phyloP scores from a whole-genome alignment of 2,329 filamentous ascomycete genomes.

The Curvularia verruculosa region DNA sequence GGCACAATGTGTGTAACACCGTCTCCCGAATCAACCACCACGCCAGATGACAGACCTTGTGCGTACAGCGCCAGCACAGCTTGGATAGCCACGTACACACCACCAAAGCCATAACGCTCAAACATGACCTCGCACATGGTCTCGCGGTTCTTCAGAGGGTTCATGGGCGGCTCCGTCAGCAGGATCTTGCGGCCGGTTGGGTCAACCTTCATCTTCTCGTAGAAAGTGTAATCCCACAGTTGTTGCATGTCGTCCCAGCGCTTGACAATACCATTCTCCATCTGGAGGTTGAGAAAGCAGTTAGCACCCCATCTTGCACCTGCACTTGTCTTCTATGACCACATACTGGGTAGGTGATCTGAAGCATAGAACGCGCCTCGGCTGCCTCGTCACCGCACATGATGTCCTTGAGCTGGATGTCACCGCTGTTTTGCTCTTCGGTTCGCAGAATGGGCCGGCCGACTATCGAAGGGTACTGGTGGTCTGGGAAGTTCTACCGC shows the following conservation, averaged over 20 bases:
- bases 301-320: slow-evolving; percentile 33
- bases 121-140: slow-evolving; percentile 99
- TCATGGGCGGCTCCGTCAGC: slow-evolving; percentile 96
- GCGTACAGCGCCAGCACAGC: slow-evolving; percentile 95
- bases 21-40: slow-evolving; percentile 98
- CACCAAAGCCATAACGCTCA: slow-evolving; percentile 93
- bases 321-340: slow-evolving; percentile 10
- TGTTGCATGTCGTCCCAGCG: slow-evolving; percentile 99
- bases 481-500: slow-evolving; percentile 91
- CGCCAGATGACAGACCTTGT: slow-evolving; percentile 81
- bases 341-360: slow-evolving; percentile 90
- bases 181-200: slow-evolving; percentile 93
- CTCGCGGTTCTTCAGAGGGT: slow-evolving; percentile 94
- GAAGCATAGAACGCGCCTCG: slow-evolving; percentile 92
- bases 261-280: slow-evolving; percentile 99
- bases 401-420: slow-evolving; percentile 88
- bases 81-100: slow-evolving; percentile 97
- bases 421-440: slow-evolving; percentile 79
- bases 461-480: slow-evolving; percentile 97
- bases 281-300: slow-evolving; percentile 60
- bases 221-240: slow-evolving; percentile 98
- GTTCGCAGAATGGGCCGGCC: slow-evolving; percentile 96
- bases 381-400: slow-evolving; percentile 99
- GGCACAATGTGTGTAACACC: slow-evolving; percentile 98
- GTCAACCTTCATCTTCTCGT: slow-evolving; percentile 94